Base-by-base conservation (phyloP, 2,329 filamentous ascomycete species). In the Diplodia seriata region DNA sequence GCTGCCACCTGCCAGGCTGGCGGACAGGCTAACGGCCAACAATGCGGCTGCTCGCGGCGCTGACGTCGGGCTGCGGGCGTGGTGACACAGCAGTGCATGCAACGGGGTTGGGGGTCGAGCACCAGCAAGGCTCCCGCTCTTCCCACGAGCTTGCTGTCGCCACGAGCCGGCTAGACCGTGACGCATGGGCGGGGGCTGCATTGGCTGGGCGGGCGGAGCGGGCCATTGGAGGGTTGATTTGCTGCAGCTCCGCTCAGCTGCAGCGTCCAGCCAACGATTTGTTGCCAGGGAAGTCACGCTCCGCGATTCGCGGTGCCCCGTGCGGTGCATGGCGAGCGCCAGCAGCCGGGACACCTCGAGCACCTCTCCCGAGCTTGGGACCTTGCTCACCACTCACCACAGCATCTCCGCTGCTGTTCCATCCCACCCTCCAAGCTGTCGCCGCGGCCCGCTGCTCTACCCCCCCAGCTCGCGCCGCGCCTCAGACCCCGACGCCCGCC, bases 271-370 rank as follows among this genome's bases (percentile, higher is more conserved):
- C 62, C 62, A 67, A 62, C 55, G 33, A 47, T 33, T 50, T 53
- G 56, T n/a, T 59, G 64, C 51, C 64, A 67, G 43, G 40, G 29
- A 53, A 67, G 66, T 62, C 66, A 67, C 62, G 62, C 62, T 65
- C 62, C 62, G 61, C 61, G 49, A 64, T 64, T 64, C 61, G 61
- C 31, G 26, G 56, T 63, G 59, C 47, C 59, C 59, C 50, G 59
- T 43, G 59, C 31, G 50, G 59, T 51, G 43, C 29, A 49, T 33
- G 26, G 57, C 57, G 15, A 49, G 59, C 59, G 59, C 59, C 59
- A 51, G 43, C 59, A 63, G 59, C 59, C 59, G 59, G 59, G 59
- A 64, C 59, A 63, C 59, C 59, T 63, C 59, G 33, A 63, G 59
- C 59, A 33, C 59, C 31, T 49, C 50, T 49, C 31, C 59, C 59